A percentile compares a stretch with the other conserved stretches of the same genome.
Evolutionary conservation across 768 basidiomycete genomes (phyloP).

Genomic region (Gymnopilus dilepis): DNA sequence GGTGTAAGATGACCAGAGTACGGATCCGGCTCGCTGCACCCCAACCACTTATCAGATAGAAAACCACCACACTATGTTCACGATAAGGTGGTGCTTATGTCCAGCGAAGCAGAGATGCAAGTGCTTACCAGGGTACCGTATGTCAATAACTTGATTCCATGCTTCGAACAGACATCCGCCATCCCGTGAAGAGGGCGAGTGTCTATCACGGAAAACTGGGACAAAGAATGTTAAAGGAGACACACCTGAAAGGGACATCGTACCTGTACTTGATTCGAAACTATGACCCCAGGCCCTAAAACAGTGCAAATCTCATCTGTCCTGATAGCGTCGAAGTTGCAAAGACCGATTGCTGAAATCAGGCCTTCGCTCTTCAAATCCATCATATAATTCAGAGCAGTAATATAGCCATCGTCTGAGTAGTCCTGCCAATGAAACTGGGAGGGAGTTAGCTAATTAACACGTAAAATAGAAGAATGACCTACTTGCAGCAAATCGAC

Average conservation of each 20-base stretch:
- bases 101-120: not conserved
- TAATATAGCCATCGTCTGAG: slow-evolving; percentile 47
- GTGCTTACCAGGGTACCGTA: slow-evolving; percentile 77
- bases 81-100: not conserved
- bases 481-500: slow-evolving; percentile 78
- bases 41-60: slow-evolving; percentile 77
- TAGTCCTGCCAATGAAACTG: slow-evolving; percentile 88
- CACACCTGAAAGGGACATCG: slow-evolving; percentile 12
- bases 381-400: slow-evolving; percentile 53
- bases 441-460: not conserved
- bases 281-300: slow-evolving; percentile 71
- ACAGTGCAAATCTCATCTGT: slow-evolving; percentile 83
- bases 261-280: slow-evolving; percentile 87
- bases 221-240: not conserved
- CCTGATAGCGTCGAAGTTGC: slow-evolving; percentile 79
- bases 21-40: slow-evolving; percentile 68
- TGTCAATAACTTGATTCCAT: slow-evolving; percentile 75
- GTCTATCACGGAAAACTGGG: slow-evolving; percentile 82
- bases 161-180: slow-evolving; percentile 76
- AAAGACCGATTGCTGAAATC: slow-evolving; percentile 73
- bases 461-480: not conserved
- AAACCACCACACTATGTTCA: slow-evolving; percentile 78
- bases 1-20: slow-evolving; percentile 75
- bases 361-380: slow-evolving; percentile 64
- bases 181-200: slow-evolving; percentile 78